Evolutionary conservation across 2,329 filamentous ascomycete species (phyloP), one percentile per base, ranked within the genome.

Genomic region (Cercospora zeina): DNA sequence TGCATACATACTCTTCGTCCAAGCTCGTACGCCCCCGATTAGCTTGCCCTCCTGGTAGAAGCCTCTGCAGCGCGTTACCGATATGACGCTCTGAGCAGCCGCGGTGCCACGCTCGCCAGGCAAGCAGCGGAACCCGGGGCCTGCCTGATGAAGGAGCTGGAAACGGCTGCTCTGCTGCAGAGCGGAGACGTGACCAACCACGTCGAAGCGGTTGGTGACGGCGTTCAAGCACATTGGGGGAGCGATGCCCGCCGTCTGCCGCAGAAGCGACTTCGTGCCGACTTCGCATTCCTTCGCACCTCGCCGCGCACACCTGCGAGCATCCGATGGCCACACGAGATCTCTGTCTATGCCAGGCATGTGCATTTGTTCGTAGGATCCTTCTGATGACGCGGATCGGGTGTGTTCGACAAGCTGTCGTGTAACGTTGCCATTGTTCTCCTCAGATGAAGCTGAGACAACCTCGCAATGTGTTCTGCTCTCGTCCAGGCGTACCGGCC

Each of bases 11-110:
- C 37, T 19, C 31, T 24, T 50, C 30, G 30, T 50, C 42, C 36
- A 58, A 36, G 24, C 55, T 58, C 30, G 55, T 27, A 27, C 45
- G 56, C 42, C 39, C 39, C 24, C 24, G 47, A 31, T 50, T 51
- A 37, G 31, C 39, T 45, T 51, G 11, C 19, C 31, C 42, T 47
- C 11, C 24, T 27, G 24, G 24, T 27, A 27, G 3, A 27, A 3
- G 24, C 24, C 24, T 27, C 24, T 45, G 33, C 54, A 45, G 14
- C 39, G 16, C 47, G 4, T 33, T 39, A 42, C 54, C 54, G 54
- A 57, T 57, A 11, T n/a, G 36, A 47, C 36, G n/a, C 19, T 10
- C 11, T 39, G 3, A 31, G 47, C 47, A 16, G 30, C 30, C 47
- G 47, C 24, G 47, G 47, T 45, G 39, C 39, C 39, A 45, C 39